Evolutionary conservation across 1,284 basidiomycete genomes (phyloP).

Genomic region (Microstroma glucosiphilum): DNA sequence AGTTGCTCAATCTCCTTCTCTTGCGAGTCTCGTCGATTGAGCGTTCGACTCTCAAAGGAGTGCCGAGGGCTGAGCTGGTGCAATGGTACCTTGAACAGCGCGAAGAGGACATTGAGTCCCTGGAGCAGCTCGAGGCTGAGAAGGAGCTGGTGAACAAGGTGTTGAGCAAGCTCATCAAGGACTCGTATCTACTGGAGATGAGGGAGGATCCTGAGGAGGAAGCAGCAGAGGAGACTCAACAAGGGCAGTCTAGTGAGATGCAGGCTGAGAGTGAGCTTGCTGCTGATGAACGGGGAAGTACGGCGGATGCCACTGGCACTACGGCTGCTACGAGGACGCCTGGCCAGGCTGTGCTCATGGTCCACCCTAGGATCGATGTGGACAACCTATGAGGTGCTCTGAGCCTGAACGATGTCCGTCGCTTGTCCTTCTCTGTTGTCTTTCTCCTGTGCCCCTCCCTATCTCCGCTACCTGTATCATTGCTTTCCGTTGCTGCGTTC

Average conservation of each 20-base stretch:
- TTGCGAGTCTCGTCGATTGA: constrained; percentile 75
- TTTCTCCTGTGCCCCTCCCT: no score
- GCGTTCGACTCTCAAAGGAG: constrained; percentile 65
- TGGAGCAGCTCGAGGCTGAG: constrained; percentile 87
- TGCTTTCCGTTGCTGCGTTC: no score
- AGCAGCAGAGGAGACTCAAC: constrained; percentile 2
- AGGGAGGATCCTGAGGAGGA: constrained; percentile 12
- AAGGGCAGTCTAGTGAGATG: constrained; percentile 16
- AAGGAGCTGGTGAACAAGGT: constrained; percentile 84
- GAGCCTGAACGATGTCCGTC: no score
- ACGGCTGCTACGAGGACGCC: constrained; percentile 17
- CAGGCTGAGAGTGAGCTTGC: constrained; percentile 22
- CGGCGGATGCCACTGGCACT: constrained; percentile 7
- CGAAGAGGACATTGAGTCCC: constrained; percentile 73
- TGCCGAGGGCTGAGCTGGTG: constrained; percentile 71
- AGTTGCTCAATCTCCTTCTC: constrained; percentile 80
- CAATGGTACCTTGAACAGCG: constrained; percentile 88
- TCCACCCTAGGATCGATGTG: constrained; percentile 41
- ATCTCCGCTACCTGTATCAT: no score
- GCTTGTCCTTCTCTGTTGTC: no score
- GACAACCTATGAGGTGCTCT: constrained; percentile 26
- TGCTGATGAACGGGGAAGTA: constrained; percentile 11
- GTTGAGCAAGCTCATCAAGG: constrained; percentile 81
- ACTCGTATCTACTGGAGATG: constrained; percentile 46
- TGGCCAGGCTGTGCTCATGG: constrained; percentile 27